A percentile compares a stretch with the other conserved stretches of the same genome.
phyloP scores from a whole-genome alignment of 2,329 filamentous ascomycete species.

The Nannizziopsis barbatae region DNA sequence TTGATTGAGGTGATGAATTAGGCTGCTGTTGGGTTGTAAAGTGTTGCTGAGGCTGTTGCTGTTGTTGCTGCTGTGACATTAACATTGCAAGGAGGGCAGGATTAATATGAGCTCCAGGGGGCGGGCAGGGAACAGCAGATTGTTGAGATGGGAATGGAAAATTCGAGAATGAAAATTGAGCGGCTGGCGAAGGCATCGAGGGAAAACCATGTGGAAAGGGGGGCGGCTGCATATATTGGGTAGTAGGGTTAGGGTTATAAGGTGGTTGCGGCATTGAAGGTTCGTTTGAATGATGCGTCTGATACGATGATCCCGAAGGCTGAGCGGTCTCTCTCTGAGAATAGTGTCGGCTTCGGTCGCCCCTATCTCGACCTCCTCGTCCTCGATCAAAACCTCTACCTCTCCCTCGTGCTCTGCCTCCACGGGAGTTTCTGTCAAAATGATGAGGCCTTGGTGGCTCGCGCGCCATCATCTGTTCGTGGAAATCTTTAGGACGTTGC shows the following conservation, averaged over 20 bases:
- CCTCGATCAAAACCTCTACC: slow-evolving; percentile 18
- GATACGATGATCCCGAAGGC: neutral
- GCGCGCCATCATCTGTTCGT: slow-evolving; percentile 37
- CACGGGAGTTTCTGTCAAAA: slow-evolving; percentile 32
- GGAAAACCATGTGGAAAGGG: slow-evolving; percentile 7
- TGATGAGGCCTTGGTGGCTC: slow-evolving; percentile 19
- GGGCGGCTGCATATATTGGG: slow-evolving; percentile 28
- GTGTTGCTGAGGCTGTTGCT: slow-evolving; percentile 22
- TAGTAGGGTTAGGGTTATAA: slow-evolving; percentile 20
- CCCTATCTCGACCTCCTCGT: slow-evolving; percentile 19
- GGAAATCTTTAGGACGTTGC: slow-evolving; percentile 53
- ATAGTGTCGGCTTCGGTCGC: slow-evolving; percentile 20
- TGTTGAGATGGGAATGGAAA: slow-evolving; percentile 29
- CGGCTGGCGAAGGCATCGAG: slow-evolving; percentile 22
- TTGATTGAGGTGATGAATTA: slow-evolving; percentile 13
- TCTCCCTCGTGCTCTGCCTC: slow-evolving; percentile 40
- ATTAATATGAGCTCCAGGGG: slow-evolving; percentile 44
- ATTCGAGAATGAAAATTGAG: slow-evolving; percentile 28
- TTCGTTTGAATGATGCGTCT: slow-evolving; percentile 14
- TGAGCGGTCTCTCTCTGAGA: neutral
- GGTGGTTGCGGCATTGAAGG: slow-evolving; percentile 20
- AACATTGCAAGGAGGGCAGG: slow-evolving; percentile 45
- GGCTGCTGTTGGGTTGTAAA: neutral
- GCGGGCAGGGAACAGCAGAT: slow-evolving; percentile 32
- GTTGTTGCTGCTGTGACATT: slow-evolving; percentile 33